Percentiles rank a stretch among this genome's conserved stretches.
Conservation (phyloP, 192 early-diverging fungal species). For the Umbelopsis isabellina region DNA sequence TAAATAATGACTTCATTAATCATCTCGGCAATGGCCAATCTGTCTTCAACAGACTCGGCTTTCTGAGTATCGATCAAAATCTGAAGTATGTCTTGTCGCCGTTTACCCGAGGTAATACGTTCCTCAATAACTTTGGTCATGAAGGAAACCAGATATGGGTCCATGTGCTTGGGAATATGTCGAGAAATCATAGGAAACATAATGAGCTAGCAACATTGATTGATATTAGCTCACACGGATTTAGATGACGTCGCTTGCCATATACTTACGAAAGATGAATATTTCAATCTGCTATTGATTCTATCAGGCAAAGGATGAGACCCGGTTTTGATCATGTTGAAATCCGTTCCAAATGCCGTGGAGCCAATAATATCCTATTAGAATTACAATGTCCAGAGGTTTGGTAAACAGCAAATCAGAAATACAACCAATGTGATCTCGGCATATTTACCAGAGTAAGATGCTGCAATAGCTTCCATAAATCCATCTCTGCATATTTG, state of each 20-base stretch:
- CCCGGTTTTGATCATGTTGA: conserved; percentile 50
- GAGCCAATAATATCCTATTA: conserved; percentile 41
- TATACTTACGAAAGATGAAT: conserved; percentile 14
- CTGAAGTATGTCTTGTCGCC: conserved; percentile 47
- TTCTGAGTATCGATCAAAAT: conserved; percentile 43
- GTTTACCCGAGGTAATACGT: conserved; percentile 19
- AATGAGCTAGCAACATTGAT: not conserved
- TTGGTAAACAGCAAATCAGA: too few relatives aligned
- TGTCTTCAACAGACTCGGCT: conserved; percentile 30
- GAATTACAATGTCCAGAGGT: not conserved
- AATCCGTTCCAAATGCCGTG: conserved; percentile 52
- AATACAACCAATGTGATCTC: not conserved
- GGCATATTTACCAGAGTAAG: conserved; percentile 34
- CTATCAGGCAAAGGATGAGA: conserved; percentile 40
- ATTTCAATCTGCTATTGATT: conserved; percentile 17
- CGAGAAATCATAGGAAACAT: conserved; percentile 2
- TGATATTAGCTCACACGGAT: not conserved
- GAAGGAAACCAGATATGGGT: conserved; percentile 8
- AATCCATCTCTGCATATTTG: conserved; percentile 33
- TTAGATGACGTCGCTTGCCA: not conserved
- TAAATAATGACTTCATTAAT: conserved; percentile 31
- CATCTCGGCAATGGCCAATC: conserved; percentile 20
- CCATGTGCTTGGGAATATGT: conserved; percentile 10
- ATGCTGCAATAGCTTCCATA: conserved; percentile 38
- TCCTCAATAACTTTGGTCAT: conserved; percentile 25